Conservation (phyloP, 129 eudicot genomes). For the Kitagawia praeruptora region DNA sequence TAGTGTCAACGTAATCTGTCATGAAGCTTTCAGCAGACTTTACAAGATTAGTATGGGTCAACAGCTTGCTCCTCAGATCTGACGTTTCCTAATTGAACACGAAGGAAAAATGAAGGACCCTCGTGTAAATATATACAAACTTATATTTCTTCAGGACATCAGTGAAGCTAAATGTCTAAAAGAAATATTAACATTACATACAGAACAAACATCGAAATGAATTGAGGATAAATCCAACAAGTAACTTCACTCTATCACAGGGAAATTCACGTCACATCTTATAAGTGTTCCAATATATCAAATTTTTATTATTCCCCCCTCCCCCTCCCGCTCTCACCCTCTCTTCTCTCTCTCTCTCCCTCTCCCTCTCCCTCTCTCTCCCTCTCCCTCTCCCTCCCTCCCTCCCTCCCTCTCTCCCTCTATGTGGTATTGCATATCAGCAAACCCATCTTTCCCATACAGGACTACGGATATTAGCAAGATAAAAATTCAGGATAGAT, state of each 20-base stretch:
- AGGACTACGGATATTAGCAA: neutral
- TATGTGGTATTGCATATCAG: neutral
- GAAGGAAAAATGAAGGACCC: constrained; percentile 7
- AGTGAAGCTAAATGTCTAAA: neutral
- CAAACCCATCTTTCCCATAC: neutral
- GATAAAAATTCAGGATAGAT: neutral
- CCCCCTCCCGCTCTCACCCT: no score
- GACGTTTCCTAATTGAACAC: constrained; percentile 62
- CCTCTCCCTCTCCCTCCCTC: neutral
- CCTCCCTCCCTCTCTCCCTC: neutral
- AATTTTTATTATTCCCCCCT: no score
- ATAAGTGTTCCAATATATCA: neutral
- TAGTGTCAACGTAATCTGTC: constrained; percentile 35
- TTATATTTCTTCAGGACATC: neutral
- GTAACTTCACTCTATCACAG: neutral
- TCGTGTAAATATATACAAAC: neutral
- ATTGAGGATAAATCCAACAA: neutral
- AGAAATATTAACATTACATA: neutral
- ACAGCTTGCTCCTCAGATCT: constrained; percentile 57
- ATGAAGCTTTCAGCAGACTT: constrained; percentile 59
- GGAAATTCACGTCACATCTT: neutral
- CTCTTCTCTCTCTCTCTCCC: neutral
- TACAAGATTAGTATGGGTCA: constrained; percentile 66
- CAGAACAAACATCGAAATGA: neutral
- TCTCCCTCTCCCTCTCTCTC: no score